Evolutionary conservation across 371 early-diverging fungal genomes (phyloP), one percentile per base, ranked within the genome.

Genomic region (Mucor ambiguus): DNA sequence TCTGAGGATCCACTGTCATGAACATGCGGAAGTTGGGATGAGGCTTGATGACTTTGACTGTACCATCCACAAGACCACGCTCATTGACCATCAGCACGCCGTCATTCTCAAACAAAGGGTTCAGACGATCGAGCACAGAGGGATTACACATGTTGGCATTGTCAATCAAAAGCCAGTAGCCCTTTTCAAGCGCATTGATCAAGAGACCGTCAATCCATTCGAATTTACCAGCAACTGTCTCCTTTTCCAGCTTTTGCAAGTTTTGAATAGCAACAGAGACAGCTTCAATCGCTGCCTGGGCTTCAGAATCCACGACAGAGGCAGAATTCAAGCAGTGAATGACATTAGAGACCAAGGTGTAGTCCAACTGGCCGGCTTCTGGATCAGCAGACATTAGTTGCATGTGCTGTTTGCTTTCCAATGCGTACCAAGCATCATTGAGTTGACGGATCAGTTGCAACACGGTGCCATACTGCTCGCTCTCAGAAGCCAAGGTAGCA

Each of bases 131-230:
- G 48, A 98, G 84, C 12, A 98, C 96, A 12, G 96, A 93, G 1
- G 99, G 91, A 64, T 94, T 93, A 75, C 98, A 98, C 63, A 96
- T 76, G 74, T 99, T 99, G 65, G 98, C 96, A 74, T 99, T 98
- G 80, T 99, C 99, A 46, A 99, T 89, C 60, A 99, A 80, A 32
- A 99, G 81, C 99, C 99, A 99, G 70, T 95, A 82, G 7, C 99
- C 99, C 35, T 95, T 87, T 71, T 94, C 88, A 33, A 99, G 79
- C 0, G 99, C 99, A 56, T 91, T 85, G 43, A 99, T 90, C 20
- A 99, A 83, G 4, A 95, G 86, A 37, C 99, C 99, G 78, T 98
- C 98, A 43, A 97, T 90, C 98, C 98, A 98, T 73, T 98, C 98
- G 70, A 98, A 98, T 41, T 87, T 85, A 29, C 94, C 94, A 26